Base-by-base conservation (phyloP, 2,329 filamentous ascomycete genomes). In the Salinomyces thailandicus region DNA sequence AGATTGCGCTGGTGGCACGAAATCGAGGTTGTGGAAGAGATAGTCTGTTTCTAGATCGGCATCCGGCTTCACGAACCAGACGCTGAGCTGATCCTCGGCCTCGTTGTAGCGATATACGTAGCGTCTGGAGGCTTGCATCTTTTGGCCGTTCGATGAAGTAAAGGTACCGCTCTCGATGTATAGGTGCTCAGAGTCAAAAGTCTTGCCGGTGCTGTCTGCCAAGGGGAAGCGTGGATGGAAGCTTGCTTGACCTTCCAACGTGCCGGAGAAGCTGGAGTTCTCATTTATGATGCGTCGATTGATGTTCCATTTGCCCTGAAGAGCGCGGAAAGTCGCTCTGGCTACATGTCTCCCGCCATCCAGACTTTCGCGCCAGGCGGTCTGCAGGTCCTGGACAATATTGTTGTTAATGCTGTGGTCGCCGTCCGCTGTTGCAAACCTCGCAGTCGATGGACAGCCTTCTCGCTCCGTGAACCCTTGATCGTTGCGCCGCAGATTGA, bases 21-120 rank as follows among this genome's bases (percentile, higher is more conserved):
- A 82, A 32, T 75, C 66, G 19, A 86, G 62, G 43, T 77, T 69
- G 49, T 86, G 81, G 57, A 86, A 87, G 14, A 85, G 62, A 46
- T 84, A 81, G 50, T 85, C 81, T 0, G 77, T 77, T 11, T 68
- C 68, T 37, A 65, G 64, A 12, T 67, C 59, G n/a, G 83, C 77
- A 12, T 80, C 73, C 5, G 51, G 49, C 44, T 77, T 75, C 26
- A 75, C 75, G 48, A 86, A 86, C 81, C 81, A 87, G 1, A 81
- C 76, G 41, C 74, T 81, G 15, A 87, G 62, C 18, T 56, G 58
- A 49, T 85, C 80, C 1, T 52, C 62, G 7, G 39, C 48, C 44
- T 79, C 76, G 30, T 74, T 65, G 49, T 85, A 86, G 0, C 81
- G 72, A 66, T 81, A 86, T 1, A 84, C 67, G 49, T 87, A 87